Evolutionary conservation across 2,329 filamentous ascomycete species (phyloP), one percentile per base, ranked within the genome.

Genomic region (Xylaria sp.): DNA sequence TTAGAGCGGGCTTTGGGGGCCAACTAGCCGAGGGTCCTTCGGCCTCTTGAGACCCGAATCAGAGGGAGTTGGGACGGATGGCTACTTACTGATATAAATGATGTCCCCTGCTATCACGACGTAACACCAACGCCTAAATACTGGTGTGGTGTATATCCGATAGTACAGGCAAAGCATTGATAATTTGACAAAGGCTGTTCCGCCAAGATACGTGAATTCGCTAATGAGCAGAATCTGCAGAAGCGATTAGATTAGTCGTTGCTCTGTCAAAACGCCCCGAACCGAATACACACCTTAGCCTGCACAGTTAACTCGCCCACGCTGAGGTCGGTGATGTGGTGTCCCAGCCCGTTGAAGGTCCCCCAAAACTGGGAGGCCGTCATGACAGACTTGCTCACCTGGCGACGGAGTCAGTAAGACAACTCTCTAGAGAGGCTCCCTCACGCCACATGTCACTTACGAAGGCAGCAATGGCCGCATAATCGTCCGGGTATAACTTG

Each of bases 161-260:
- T 69, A 65, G 60, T 78, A 78, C 21, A 79, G 74, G 55, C 71
- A 73, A 39, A 80, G 69, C 64, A 80, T 77, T 1, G 78, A 78
- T 9, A 79, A 27, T 59, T 79, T 80, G 17, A 75, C 71, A 60
- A 75, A 71, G 24, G 75, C 72, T 12, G 75, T 75, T 0, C 67
- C 73, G 1, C 75, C 55, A 7, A 78, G 74, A 70, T 78, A 80
- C 11, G 73, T 72, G 32, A 79, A 70, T 36, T 75, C 73, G 27
- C 70, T 73, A 45, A 75, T 67, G 48, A 71, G 47, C 47, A 68
- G 62, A 9, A 64, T 24, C 68, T 71, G 53, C 72, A 67, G 42
- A 53, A 61, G 14, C 3, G 14, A 19, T 6, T 48, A 8, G 12
- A 51, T 65, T 21, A 67, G 58, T 14, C 5, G 1, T 11, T 30